Percentiles rank a stretch among this genome's conserved stretches.
Evolutionary conservation across 495 filamentous ascomycete species (phyloP).

Genomic region (Podospora sp.): DNA sequence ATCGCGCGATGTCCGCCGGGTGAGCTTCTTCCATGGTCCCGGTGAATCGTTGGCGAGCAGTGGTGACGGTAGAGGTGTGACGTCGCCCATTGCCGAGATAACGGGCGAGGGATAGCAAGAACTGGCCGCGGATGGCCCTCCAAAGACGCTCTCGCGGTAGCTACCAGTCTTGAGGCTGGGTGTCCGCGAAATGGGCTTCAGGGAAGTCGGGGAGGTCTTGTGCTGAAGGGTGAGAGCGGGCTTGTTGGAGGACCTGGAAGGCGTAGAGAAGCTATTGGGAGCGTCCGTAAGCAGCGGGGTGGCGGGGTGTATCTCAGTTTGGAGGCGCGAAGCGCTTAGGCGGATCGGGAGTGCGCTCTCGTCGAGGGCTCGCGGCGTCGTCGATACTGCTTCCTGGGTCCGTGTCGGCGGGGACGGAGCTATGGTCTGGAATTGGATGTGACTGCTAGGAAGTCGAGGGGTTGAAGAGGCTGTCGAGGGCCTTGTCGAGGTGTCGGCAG

Average conservation of each 20-base stretch:
- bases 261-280: conserved; percentile 27
- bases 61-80: conserved; percentile 92
- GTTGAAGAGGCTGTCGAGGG: conserved; percentile 19
- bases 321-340: conserved; percentile 34
- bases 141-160: conserved; percentile 34
- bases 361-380: conserved; percentile 18
- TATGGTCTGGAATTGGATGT: conserved; percentile 39
- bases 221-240: conserved; percentile 36
- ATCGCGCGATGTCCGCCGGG: conserved; percentile 45
- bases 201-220: conserved; percentile 45
- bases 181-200: conserved; percentile 49
- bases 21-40: conserved; percentile 64
- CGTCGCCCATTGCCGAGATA: conserved; percentile 79
- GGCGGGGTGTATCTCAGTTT: conserved; percentile 39
- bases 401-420: conserved; percentile 36
- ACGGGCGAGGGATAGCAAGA: conserved; percentile 59
- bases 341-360: conserved; percentile 27
- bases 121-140: conserved; percentile 44
- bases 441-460: conserved; percentile 22
- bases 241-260: conserved; percentile 33
- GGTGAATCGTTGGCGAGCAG: conserved; percentile 72
- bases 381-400: conserved; percentile 12
- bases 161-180: conserved; percentile 50
- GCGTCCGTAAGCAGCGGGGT: conserved; percentile 33
- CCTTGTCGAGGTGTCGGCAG: conserved; percentile 16